Base-by-base conservation (phyloP, 306 rosid species). In the Dryas drummondii region DNA sequence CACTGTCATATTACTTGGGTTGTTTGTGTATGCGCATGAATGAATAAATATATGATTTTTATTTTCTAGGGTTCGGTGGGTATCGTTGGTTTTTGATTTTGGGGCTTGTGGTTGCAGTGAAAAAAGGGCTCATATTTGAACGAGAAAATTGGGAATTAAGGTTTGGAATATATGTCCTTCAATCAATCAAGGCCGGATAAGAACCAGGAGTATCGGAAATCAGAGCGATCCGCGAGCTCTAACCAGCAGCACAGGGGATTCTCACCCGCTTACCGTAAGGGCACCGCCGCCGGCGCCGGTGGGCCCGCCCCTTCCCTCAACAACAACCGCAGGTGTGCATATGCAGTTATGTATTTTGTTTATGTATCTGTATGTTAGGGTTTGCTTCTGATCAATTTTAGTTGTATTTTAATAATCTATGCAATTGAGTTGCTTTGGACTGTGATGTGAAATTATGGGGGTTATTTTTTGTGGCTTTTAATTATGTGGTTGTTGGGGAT, bases 151-250 rank as follows among this genome's bases (percentile, higher is more conserved):
- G 73, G 86, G 84, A 79, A 80, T 90, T 54, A 70, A 81, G 90
- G 83, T 58, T 86, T 84, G 67, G 97, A 40, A 92, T 92, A 81
- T 96, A 96, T 96, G 99, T 96, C 98, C 97, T 85, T 84, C 92
- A 86, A 96, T 89, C 99, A 92, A 96, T 86, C 97, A 83, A 90
- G 91, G 88, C 11, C 93, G 66, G 98, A 90, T 40, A 92, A 88
- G 92, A 92, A 71, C 87, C 93, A 92, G 70, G 87, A 82, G 72
- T 66, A 88, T 85, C 87, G 92, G 78, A 89, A 74, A 78, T 17
- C 90, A 58, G 90, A 88, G 60, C 97, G 99, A 87, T 82, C 93
- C 77, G 45, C 85, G 9, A 82, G 82, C 96, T 90, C 87, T 70
- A 94, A 89, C 72, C 98, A 86, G 85, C 98, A 80, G 87, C 82